Evolutionary conservation across 1,284 basidiomycete species (phyloP).

Genomic region (Malassezia yamatoensis): DNA sequence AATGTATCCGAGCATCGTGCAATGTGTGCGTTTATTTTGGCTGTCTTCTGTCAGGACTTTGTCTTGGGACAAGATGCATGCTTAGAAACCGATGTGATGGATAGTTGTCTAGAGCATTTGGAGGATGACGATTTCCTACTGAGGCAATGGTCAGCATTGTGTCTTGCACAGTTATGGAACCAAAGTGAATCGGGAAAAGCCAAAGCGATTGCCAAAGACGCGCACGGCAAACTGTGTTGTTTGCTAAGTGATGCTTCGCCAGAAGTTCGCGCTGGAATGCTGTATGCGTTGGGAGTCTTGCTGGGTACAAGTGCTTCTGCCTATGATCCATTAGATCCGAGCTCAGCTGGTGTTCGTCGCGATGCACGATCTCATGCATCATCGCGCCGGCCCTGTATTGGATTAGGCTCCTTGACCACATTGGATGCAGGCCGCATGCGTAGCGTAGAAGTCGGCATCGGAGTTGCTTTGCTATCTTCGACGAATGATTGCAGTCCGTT

Average conservation of each 20-base stretch:
- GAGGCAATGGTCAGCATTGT: constrained; percentile 85
- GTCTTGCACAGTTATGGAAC: constrained; percentile 93
- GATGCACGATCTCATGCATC: constrained; percentile 14
- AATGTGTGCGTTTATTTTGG: constrained; percentile 95
- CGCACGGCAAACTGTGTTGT: constrained; percentile 74
- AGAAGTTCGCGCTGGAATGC: constrained; percentile 79
- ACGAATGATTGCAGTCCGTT: constrained; percentile 91
- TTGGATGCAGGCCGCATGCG: constrained; percentile 62
- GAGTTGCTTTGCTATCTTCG: constrained; percentile 57
- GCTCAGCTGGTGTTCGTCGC: constrained; percentile 23
- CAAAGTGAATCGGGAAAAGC: constrained; percentile 80
- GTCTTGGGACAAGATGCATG: constrained; percentile 76
- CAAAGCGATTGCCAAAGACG: constrained; percentile 67
- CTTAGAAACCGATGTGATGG: constrained; percentile 73
- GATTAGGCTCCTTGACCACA: constrained; percentile 72
- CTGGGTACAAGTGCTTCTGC: constrained; percentile 69
- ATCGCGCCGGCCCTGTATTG: constrained; percentile 55
- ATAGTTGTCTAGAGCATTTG: constrained; percentile 73
- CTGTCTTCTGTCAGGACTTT: constrained; percentile 82
- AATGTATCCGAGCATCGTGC: constrained; percentile 94
- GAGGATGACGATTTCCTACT: constrained; percentile 79
- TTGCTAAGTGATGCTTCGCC: constrained; percentile 78
- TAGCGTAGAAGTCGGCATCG: constrained; percentile 55
- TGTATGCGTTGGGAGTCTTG: constrained; percentile 87
- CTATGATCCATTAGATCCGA: constrained; percentile 31